These are phyloP conservation scores for Barnettozyma populi DNA, from an alignment of 805 yeast genomes.

Conservation along the genomic window DNA sequence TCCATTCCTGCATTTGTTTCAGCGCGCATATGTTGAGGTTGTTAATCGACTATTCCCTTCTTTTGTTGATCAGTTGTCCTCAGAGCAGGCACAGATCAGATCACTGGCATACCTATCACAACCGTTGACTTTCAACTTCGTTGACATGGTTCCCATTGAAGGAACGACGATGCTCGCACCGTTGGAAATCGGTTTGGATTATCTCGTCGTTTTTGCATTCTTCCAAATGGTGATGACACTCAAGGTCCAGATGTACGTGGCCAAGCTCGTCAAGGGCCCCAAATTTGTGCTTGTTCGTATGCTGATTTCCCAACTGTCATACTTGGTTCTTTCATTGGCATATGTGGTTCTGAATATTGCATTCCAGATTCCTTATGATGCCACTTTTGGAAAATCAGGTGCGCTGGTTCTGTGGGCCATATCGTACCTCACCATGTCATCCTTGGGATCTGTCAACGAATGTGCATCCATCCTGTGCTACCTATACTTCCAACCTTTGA, in stretches of 20 bases:
- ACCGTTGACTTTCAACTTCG: conserved; percentile 17
- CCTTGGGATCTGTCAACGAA: conserved; percentile 70
- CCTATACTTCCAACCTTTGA: conserved; percentile 49
- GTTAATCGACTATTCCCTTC: conserved; percentile 5
- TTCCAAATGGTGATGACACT: conserved; percentile 59
- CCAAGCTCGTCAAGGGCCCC: conserved; percentile 32
- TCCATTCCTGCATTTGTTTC: conserved; percentile 43
- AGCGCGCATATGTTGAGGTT: conserved; percentile 17
- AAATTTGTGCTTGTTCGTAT: conserved; percentile 40
- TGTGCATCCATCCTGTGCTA: conserved; percentile 46
- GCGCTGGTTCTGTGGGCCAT: conserved; percentile 69
- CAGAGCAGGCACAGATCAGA: conserved; percentile 19
- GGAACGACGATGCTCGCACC: conserved; percentile 56
- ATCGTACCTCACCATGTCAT: conserved; percentile 59
- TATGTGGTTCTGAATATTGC: conserved; percentile 58
- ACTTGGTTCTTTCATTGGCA: conserved; percentile 50
- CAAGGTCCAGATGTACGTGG: conserved; percentile 38
- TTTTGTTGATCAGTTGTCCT: conserved; percentile 31
- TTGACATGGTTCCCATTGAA: conserved; percentile 44
- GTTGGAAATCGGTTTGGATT: conserved; percentile 67
- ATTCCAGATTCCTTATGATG: conserved; percentile 52
- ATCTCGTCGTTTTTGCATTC: conserved; percentile 62
- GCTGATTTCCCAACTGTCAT: conserved; percentile 43
- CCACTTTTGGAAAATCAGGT: conserved; percentile 62
- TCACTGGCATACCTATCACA: conserved; percentile 13